Conservation (phyloP, 2,329 filamentous ascomycete species). For the Colletotrichum sp. region DNA sequence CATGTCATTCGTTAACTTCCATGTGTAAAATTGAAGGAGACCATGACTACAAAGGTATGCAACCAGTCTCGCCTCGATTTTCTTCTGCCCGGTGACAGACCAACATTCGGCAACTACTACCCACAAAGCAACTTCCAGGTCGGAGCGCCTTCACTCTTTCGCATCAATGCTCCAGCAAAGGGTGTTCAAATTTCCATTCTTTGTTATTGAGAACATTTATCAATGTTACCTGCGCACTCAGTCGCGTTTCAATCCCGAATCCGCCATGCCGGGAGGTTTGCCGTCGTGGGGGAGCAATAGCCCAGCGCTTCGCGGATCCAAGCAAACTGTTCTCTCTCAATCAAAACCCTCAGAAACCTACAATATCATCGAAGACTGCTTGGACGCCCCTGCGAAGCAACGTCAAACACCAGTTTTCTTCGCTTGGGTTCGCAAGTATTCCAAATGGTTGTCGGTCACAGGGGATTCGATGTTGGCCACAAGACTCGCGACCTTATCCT, state of each 20-base stretch:
- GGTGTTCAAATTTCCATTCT: background rate
- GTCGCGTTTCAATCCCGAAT: background rate
- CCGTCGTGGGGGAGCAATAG: background rate
- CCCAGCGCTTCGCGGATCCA: background rate
- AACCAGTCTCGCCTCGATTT: background rate
- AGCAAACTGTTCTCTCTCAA: background rate
- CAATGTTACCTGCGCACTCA: background rate
- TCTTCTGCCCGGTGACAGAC: no score
- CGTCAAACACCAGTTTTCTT: background rate
- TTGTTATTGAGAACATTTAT: background rate
- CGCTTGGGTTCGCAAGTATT: background rate
- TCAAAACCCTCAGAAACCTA: background rate
- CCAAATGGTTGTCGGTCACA: background rate
- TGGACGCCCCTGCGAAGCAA: background rate
- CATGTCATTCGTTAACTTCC: background rate
- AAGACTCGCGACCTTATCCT: background rate
- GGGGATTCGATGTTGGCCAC: background rate
- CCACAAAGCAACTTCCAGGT: background rate
- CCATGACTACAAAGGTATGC: background rate
- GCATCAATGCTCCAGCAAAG: background rate
- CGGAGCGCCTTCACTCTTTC: background rate
- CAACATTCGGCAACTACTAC: background rate
- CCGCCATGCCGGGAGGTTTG: background rate
- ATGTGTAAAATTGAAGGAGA: background rate
- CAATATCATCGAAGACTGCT: background rate